phyloP scores from a whole-genome alignment of 371 early-diverging fungal genomes.

The Fennellomyces sp. region DNA sequence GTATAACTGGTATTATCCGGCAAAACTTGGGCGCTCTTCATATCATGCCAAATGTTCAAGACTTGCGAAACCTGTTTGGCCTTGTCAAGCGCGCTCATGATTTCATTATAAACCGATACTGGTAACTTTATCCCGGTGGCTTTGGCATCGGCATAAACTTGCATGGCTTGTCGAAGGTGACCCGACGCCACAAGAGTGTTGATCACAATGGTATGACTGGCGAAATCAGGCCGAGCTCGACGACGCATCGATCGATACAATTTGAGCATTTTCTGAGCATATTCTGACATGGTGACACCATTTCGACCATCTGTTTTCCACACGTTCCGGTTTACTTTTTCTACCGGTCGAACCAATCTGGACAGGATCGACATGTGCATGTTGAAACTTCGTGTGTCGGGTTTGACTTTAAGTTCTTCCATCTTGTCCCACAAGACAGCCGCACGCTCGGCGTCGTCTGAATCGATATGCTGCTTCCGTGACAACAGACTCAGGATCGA shows the following conservation, averaged over 20 bases:
- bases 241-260: conserved; percentile 5
- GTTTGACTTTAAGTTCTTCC: conserved; percentile 18
- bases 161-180: conserved; percentile 33
- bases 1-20: conserved; percentile 36
- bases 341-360: conserved; percentile 10
- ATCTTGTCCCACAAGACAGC: conserved; percentile 28
- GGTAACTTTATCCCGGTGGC: conserved; percentile 14
- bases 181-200: conserved; percentile 23
- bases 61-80: conserved; percentile 31
- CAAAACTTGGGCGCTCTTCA: conserved; percentile 24
- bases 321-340: neutral
- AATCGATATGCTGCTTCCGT: neutral
- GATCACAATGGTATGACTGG: conserved; percentile 43
- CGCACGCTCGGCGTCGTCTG: conserved; percentile 15
- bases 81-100: conserved; percentile 26
- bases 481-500: conserved; percentile 29
- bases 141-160: conserved; percentile 39
- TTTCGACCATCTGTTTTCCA: conserved; percentile 7
- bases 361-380: conserved; percentile 27
- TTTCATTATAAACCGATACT: conserved; percentile 29
- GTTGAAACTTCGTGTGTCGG: conserved; percentile 45
- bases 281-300: conserved; percentile 12
- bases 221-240: conserved; percentile 33
- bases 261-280: conserved; percentile 30
- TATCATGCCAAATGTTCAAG: conserved; percentile 54